Evolutionary conservation across 768 basidiomycete species (phyloP).

Genomic region (Termitomyces sp.): DNA sequence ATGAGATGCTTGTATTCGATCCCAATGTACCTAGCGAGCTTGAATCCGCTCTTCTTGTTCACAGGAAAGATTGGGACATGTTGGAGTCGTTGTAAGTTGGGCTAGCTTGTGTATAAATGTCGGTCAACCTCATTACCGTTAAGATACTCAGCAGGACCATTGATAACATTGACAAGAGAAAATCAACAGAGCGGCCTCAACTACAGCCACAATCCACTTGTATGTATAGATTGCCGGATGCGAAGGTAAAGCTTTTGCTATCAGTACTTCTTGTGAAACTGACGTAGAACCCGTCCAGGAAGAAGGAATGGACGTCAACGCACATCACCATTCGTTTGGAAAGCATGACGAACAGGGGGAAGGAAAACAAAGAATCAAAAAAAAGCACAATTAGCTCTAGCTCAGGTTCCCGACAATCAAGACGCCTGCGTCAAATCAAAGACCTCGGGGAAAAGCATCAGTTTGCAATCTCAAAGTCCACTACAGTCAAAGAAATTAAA

Average conservation of each 20-base stretch:
- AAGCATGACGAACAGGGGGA: slow-evolving; percentile 12
- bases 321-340: slow-evolving; percentile 54
- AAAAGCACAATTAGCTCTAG: slow-evolving; percentile 23
- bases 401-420: slow-evolving; percentile 57
- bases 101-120: slow-evolving; percentile 15
- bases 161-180: slow-evolving; percentile 42
- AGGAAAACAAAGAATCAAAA: slow-evolving; percentile 9
- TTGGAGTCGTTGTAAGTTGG: slow-evolving; percentile 45
- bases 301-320: slow-evolving; percentile 51
- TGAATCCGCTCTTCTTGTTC: slow-evolving; percentile 53
- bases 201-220: slow-evolving; percentile 43
- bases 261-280: background rate
- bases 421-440: slow-evolving; percentile 57
- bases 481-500: slow-evolving; percentile 76
- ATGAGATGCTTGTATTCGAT: slow-evolving; percentile 59
- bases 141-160: slow-evolving; percentile 55
- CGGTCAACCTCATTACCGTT: background rate
- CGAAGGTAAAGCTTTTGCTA: slow-evolving; percentile 37
- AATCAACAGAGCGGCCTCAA: slow-evolving; percentile 20
- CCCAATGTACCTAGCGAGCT: slow-evolving; percentile 56
- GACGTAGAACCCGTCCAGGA: slow-evolving; percentile 26
- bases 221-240: slow-evolving; percentile 58
- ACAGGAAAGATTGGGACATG: slow-evolving; percentile 58
- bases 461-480: slow-evolving; percentile 55
- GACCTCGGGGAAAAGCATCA: slow-evolving; percentile 43